Percentiles rank a stretch among this genome's conserved stretches.
phyloP scores from a whole-genome alignment of 163 green algal genomes.

The Chlamydomonas reinhardtii region DNA sequence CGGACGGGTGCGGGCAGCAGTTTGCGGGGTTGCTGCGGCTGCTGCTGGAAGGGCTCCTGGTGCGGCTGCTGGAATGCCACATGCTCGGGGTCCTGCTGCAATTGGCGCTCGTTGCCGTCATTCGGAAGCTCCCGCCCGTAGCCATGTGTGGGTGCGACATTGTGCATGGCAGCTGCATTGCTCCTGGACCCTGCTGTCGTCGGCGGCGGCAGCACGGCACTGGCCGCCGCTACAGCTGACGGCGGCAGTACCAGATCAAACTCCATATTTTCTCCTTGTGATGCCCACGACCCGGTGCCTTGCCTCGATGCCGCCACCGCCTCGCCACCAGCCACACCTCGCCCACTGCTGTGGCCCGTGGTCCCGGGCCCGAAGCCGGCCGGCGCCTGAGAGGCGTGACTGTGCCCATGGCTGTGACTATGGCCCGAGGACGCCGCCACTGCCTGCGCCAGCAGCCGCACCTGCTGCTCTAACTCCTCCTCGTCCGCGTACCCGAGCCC shows the following conservation, averaged over 20 bases:
- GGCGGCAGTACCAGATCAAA: neutral
- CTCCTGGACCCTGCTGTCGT: too few species aligned
- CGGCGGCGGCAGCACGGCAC: too few species aligned
- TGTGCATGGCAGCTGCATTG: too few species aligned
- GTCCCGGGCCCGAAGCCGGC: neutral
- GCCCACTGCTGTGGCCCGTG: neutral
- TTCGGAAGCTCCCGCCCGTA: too few species aligned
- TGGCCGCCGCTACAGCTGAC: neutral
- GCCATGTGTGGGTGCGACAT: too few species aligned
- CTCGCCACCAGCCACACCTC: neutral
- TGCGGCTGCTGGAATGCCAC: neutral
- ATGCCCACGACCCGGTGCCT: neutral
- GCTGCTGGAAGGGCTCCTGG: too few species aligned
- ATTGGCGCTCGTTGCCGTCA: too few species aligned
- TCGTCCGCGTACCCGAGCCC: neutral
- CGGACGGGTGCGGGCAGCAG: conserved; percentile 17
- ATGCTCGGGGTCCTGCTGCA: neutral
- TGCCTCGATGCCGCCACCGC: neutral
- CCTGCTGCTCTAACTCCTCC: conserved; percentile 37
- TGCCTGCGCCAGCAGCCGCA: conserved; percentile 31
- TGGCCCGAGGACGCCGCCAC: neutral
- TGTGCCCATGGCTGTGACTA: neutral
- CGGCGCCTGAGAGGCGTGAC: neutral
- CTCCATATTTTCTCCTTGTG: neutral
- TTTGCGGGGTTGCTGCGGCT: neutral